Percentiles rank a stretch among this genome's conserved stretches.
Conservation (phyloP, 768 basidiomycete genomes). For the Cubamyces lactineus region DNA sequence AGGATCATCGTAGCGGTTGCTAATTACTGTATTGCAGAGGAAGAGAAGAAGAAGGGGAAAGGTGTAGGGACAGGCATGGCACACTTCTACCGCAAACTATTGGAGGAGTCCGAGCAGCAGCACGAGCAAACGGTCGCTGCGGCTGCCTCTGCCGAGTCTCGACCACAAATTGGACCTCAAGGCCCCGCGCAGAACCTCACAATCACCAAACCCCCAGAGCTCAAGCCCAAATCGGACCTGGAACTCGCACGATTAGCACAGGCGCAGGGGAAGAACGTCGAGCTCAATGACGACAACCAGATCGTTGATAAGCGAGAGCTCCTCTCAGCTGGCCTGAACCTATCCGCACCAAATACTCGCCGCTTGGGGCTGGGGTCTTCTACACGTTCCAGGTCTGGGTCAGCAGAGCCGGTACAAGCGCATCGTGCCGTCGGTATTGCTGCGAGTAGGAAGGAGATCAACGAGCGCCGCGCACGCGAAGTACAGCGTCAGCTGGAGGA, state of each 20-base stretch:
- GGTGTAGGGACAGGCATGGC: constrained; percentile 73
- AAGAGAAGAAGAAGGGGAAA: constrained; percentile 63
- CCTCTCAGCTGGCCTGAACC: constrained; percentile 88
- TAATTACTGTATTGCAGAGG: constrained; percentile 37
- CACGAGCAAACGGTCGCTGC: constrained; percentile 91
- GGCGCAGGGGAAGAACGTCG: constrained; percentile 81
- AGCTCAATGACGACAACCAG: constrained; percentile 96
- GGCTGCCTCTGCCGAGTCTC: constrained; percentile 49
- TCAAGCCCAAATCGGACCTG: constrained; percentile 66
- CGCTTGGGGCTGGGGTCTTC: constrained; percentile 52
- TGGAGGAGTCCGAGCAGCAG: constrained; percentile 78
- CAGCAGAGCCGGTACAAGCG: constrained; percentile 42
- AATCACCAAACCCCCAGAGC: constrained; percentile 72
- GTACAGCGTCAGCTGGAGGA: constrained; percentile 79
- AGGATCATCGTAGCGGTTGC: neutral
- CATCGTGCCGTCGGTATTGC: constrained; percentile 87
- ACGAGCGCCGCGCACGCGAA: constrained; percentile 79
- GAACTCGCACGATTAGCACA: constrained; percentile 73
- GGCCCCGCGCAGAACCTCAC: constrained; percentile 68
- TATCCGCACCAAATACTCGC: constrained; percentile 82
- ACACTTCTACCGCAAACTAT: constrained; percentile 77
- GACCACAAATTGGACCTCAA: constrained; percentile 63
- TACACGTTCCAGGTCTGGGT: constrained; percentile 29
- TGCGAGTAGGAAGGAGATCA: constrained; percentile 79
- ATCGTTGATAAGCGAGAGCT: constrained; percentile 96